Base-by-base conservation (phyloP, 2,329 filamentous ascomycete genomes). In the Leptographium lundbergii region DNA sequence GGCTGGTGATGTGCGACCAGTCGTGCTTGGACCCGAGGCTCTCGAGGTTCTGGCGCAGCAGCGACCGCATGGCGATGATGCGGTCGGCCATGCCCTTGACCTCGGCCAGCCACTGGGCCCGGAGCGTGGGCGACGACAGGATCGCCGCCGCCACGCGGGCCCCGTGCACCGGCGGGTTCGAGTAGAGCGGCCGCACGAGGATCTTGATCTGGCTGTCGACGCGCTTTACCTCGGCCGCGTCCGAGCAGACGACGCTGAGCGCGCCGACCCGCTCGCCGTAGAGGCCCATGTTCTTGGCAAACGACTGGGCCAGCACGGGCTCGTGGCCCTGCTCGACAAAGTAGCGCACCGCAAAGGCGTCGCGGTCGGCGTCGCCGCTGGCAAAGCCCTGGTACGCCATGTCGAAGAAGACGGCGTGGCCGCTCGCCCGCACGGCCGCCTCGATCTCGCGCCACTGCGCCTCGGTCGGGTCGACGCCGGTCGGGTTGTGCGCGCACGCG, bases 261-360 rank as follows among this genome's bases (percentile, higher is more conserved):
- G 91, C 91, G 70, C 94, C 94, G 62, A 95, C 90, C 77, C 94
- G 92, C 81, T 99, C 94, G 71, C 94, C 94, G 72, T 99, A 97
- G 63, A 99, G 89, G 77, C 94, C 94, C 92, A 99, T 97, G 84
- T 99, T 99, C 87, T 97, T 97, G 73, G 92, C 92, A 74, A 97
- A 97, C 58, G 88, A 94, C 79, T 97, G 92, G 69, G 88, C 87
- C 63, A 97, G 84, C 70, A 85, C 86, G 71, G 94, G 84, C 71
- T 90, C 84, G 79, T 96, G 91, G 68, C 92, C 92, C 77, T 96
- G 79, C 76, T 90, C 82, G 72, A 96, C 85, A 73, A 99, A 99
- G 81, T 96, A 81, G 66, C 94, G 86, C 66, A 97, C 82, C 62
- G 94, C 89, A 72, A 92, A 97, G 64, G 94, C 94, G 72, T 99